Evolutionary conservation across 2,329 filamentous ascomycete genomes (phyloP).

Genomic region (Claviceps pazoutovae): DNA sequence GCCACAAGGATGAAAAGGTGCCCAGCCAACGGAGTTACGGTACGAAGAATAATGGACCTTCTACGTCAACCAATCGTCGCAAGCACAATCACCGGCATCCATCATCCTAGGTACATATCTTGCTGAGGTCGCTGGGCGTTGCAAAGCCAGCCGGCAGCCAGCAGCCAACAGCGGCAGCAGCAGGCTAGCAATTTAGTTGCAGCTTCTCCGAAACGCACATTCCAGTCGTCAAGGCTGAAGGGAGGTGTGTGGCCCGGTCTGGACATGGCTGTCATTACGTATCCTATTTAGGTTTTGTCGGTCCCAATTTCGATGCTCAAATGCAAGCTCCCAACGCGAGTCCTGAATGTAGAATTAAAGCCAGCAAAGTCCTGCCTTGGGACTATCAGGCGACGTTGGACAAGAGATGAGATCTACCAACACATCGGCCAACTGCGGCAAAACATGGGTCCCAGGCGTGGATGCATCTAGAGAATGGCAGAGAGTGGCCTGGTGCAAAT

Average conservation of each 20-base stretch:
- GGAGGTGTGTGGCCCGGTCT: constrained; percentile 1
- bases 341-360: background rate
- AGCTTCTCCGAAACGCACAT: background rate
- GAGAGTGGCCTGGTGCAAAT: background rate
- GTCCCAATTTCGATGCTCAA: background rate
- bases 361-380: background rate
- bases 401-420: background rate
- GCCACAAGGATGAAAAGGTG: no score
- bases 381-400: background rate
- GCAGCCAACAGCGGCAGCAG: no score
- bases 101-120: no score
- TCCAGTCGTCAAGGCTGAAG: constrained; percentile 9
- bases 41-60: no score
- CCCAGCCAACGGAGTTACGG: no score
- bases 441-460: background rate
- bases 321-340: background rate
- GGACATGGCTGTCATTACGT: background rate
- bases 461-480: no score
- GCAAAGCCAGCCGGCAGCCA: background rate
- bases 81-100: background rate
- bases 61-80: background rate
- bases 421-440: background rate
- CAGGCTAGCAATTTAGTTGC: background rate
- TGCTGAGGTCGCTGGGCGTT: background rate
- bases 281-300: background rate